phyloP scores from a whole-genome alignment of 176 grass and related monocot species.

The Hordeum vulgare region DNA sequence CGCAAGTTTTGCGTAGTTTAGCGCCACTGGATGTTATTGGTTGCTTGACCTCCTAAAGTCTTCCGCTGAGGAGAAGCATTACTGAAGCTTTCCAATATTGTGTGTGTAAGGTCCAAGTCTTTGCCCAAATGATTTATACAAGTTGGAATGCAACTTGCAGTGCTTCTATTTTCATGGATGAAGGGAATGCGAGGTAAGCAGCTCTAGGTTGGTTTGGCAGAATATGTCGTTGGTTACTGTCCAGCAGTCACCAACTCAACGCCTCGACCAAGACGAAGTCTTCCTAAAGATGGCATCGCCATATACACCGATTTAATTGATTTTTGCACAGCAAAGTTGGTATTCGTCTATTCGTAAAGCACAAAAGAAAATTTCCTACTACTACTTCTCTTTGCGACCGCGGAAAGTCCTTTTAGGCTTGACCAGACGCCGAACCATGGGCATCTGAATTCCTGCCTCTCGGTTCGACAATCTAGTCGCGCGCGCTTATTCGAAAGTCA shows the following conservation, averaged over 20 bases:
- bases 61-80: neutral
- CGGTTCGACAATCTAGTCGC: neutral
- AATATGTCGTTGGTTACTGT: neutral
- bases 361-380: too few relatives aligned
- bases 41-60: slow-evolving; percentile 3
- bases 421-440: too few relatives aligned
- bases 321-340: too few relatives aligned
- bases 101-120: neutral
- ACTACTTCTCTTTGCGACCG: too few relatives aligned
- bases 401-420: too few relatives aligned
- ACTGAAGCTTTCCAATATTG: neutral
- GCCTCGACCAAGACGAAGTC: too few relatives aligned
- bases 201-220: neutral
- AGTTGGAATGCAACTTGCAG: neutral
- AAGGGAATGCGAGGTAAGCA: neutral
- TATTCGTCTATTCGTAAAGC: too few relatives aligned
- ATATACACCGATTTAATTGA: too few relatives aligned
- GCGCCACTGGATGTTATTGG: neutral
- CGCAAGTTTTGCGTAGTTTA: neutral
- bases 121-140: neutral
- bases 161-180: neutral
- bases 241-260: neutral
- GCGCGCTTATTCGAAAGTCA: too few relatives aligned
- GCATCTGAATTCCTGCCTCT: neutral
- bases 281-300: too few relatives aligned